Evolutionary conservation across 441 rosid genomes (phyloP).

Genomic region (Daphne laureola): DNA sequence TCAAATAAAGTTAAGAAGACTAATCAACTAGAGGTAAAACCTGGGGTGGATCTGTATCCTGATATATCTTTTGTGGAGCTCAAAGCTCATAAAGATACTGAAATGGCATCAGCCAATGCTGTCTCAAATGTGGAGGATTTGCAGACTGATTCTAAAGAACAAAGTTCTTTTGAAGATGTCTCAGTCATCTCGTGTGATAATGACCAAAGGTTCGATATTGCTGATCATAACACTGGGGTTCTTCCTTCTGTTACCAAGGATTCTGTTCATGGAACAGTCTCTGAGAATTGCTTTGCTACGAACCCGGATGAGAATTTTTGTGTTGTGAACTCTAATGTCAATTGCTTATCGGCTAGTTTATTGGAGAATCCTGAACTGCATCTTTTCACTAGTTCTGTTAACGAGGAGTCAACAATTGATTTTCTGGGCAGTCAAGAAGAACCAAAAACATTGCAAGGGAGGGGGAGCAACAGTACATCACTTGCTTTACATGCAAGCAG

Average conservation of each 20-base stretch:
- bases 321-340: conserved; percentile 16
- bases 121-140: conserved; percentile 13
- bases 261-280: conserved; percentile 15
- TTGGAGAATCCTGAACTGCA: conserved; percentile 14
- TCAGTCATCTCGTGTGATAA: conserved; percentile 12
- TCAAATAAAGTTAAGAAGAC: conserved; percentile 15
- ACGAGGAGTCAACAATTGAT: conserved; percentile 17
- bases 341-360: conserved; percentile 8
- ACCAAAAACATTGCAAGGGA: conserved; percentile 12
- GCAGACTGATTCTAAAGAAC: conserved; percentile 12
- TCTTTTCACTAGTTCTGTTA: conserved; percentile 14
- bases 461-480: conserved; percentile 18
- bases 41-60: conserved; percentile 12
- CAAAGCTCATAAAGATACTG: conserved; percentile 18
- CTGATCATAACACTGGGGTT: conserved; percentile 15
- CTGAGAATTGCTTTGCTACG: conserved; percentile 12
- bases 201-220: conserved; percentile 16
- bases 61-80: conserved; percentile 15
- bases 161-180: conserved; percentile 18
- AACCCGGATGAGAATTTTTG: conserved; percentile 10
- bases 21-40: no score
- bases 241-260: conserved; percentile 16
- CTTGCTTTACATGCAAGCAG: conserved; percentile 21
- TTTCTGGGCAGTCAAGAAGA: conserved; percentile 9
- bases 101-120: conserved; percentile 11